These are phyloP conservation scores for Colletotrichum orbiculare DNA, from an alignment of 2,329 filamentous ascomycete genomes.

Conservation along the genomic window DNA sequence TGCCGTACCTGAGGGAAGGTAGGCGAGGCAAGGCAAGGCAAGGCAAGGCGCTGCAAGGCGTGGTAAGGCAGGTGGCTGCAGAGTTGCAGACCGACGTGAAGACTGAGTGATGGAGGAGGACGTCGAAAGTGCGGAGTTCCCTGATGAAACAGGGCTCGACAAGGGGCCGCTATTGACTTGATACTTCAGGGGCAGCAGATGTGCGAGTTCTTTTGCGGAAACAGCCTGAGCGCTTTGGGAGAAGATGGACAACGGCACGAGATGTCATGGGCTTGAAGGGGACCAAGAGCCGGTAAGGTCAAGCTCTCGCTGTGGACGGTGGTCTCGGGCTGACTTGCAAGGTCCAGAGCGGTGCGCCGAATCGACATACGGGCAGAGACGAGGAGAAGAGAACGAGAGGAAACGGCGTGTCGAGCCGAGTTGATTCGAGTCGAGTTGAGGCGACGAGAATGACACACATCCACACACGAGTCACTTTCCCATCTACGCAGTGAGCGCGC, in stretches of 20 bases:
- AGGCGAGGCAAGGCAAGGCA: too few relatives aligned
- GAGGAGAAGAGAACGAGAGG: too few relatives aligned
- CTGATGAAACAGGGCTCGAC: conserved; percentile 38
- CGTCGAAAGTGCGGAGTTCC: conserved; percentile 35
- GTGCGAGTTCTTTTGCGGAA: conserved; percentile 26
- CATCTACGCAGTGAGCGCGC: neutral
- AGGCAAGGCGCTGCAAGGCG: too few relatives aligned
- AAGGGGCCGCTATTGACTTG: conserved; percentile 38
- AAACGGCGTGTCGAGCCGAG: neutral
- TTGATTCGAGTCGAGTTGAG: too few relatives aligned
- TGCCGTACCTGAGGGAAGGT: too few relatives aligned
- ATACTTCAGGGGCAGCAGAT: conserved; percentile 41
- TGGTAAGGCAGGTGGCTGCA: neutral
- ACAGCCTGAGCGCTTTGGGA: conserved; percentile 34
- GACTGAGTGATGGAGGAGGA: conserved; percentile 28
- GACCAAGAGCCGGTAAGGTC: neutral
- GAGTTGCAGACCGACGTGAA: conserved; percentile 12
- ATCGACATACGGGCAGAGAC: too few relatives aligned
- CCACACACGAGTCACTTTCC: neutral
- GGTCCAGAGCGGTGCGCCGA: too few relatives aligned
- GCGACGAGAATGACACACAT: too few relatives aligned
- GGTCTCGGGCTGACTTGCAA: conserved; percentile 4
- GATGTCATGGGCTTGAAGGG: neutral
- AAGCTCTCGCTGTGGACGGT: neutral
- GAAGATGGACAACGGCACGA: neutral